A percentile compares a stretch with the other conserved stretches of the same genome.
Evolutionary conservation across 768 basidiomycete species (phyloP).

Genomic region (Chlorophyllum brunneum): DNA sequence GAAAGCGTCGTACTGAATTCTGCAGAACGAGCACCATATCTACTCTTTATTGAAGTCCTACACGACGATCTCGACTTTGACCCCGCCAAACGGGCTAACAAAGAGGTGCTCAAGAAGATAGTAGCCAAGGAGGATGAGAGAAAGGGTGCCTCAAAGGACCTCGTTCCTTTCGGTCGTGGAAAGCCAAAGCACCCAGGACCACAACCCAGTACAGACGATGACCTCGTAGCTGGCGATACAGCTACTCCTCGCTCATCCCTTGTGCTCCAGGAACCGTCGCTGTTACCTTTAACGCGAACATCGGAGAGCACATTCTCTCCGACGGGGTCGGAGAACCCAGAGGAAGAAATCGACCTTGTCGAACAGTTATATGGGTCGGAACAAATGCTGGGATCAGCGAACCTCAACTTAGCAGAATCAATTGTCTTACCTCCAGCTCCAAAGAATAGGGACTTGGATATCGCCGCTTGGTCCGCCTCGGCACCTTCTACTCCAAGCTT

Average conservation of each 20-base stretch:
- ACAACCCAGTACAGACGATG: constrained; percentile 22
- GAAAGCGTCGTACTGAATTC: constrained; percentile 98
- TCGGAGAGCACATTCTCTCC: constrained; percentile 19
- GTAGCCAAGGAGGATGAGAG: constrained; percentile 61
- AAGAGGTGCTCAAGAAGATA: constrained; percentile 78
- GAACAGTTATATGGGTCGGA: constrained; percentile 90
- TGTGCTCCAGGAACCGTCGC: background rate
- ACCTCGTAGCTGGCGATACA: constrained; percentile 18
- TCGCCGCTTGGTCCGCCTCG: constrained; percentile 68
- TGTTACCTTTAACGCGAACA: constrained; percentile 17
- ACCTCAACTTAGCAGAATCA: constrained; percentile 80
- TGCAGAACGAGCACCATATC: constrained; percentile 91
- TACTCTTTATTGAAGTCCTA: constrained; percentile 89
- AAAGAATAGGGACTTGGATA: constrained; percentile 87
- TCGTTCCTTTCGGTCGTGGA: constrained; percentile 38
- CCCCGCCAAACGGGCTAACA: constrained; percentile 76
- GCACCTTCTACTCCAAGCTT: constrained; percentile 36
- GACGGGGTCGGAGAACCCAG: constrained; percentile 31
- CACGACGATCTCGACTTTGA: constrained; percentile 92
- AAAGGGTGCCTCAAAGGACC: constrained; percentile 54
- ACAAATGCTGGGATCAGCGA: constrained; percentile 62
- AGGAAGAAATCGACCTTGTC: constrained; percentile 92
- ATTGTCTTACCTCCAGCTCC: constrained; percentile 78
- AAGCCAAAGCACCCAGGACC: constrained; percentile 19
- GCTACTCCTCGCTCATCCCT: background rate